These are phyloP conservation scores for Keithomyces neogunnii DNA, from an alignment of 2,329 filamentous ascomycete genomes.

Conservation along the genomic window DNA sequence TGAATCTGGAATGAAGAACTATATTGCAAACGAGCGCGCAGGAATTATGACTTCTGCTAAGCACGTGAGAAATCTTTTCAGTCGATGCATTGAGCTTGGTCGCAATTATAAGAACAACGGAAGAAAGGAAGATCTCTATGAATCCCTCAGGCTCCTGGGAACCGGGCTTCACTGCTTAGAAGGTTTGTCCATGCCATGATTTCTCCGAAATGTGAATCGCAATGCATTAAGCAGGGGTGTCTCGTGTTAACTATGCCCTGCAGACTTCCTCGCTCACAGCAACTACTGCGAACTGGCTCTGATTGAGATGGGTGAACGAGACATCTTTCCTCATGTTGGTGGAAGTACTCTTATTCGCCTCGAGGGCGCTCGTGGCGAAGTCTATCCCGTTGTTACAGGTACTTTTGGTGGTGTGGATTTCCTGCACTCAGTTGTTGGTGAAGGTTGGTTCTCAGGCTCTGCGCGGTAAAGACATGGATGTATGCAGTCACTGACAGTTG, in stretches of 20 bases:
- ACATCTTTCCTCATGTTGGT: slow-evolving; percentile 84
- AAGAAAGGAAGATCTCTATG: slow-evolving; percentile 67
- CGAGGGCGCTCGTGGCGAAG: slow-evolving; percentile 52
- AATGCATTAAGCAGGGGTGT: neutral
- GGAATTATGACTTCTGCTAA: slow-evolving; percentile 75
- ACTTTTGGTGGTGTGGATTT: slow-evolving; percentile 96
- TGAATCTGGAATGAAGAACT: slow-evolving; percentile 77
- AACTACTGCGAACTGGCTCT: slow-evolving; percentile 87
- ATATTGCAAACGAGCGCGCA: slow-evolving; percentile 77
- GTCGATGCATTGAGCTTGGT: slow-evolving; percentile 68
- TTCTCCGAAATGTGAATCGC: neutral
- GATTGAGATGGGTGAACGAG: slow-evolving; percentile 73
- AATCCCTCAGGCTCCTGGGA: slow-evolving; percentile 77
- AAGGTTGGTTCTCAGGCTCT: slow-evolving; percentile 31
- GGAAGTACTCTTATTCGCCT: slow-evolving; percentile 62
- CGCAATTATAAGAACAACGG: slow-evolving; percentile 55
- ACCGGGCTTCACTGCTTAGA: slow-evolving; percentile 87
- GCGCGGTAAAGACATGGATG: neutral
- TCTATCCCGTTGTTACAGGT: slow-evolving; percentile 81
- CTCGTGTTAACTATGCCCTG: neutral
- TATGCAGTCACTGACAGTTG: neutral
- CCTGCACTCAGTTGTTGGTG: slow-evolving; percentile 73
- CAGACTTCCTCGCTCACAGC: slow-evolving; percentile 85
- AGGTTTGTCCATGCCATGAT: slow-evolving; percentile 31
- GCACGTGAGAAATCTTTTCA: slow-evolving; percentile 67